Conservation (phyloP, 495 filamentous ascomycete genomes). For the Cercophora sp. region DNA sequence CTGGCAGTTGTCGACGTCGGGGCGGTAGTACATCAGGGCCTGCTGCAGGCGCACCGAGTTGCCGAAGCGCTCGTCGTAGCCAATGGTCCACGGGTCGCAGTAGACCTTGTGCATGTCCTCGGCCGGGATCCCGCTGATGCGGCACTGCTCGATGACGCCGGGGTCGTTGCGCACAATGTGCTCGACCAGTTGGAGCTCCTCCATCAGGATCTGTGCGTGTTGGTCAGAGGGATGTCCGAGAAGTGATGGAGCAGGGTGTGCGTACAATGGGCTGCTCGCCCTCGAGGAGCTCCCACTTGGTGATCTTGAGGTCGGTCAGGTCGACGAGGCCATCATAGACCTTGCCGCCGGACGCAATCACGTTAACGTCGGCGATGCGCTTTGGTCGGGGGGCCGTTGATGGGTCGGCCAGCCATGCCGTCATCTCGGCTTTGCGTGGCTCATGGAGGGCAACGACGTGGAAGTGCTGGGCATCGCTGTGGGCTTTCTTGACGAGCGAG, state of each 20-base stretch:
- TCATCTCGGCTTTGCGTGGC: constrained; percentile 84
- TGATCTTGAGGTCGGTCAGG: constrained; percentile 63
- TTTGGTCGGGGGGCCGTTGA: constrained; percentile 58
- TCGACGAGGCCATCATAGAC: constrained; percentile 86
- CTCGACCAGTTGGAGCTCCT: constrained; percentile 88
- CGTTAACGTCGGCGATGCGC: constrained; percentile 79
- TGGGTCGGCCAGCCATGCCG: constrained; percentile 69
- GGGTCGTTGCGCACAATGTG: constrained; percentile 72
- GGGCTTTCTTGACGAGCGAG: constrained; percentile 61
- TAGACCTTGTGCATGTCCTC: constrained; percentile 92
- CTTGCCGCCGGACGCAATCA: constrained; percentile 73
- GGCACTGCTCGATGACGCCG: constrained; percentile 90
- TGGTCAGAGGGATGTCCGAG: constrained; percentile 1
- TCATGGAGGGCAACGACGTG: constrained; percentile 88
- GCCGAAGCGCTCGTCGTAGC: constrained; percentile 88
- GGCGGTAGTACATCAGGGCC: constrained; percentile 93
- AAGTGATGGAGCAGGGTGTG: background rate
- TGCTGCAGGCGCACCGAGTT: constrained; percentile 79
- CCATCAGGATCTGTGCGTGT: constrained; percentile 75
- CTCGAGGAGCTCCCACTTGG: constrained; percentile 70
- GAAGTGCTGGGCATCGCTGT: constrained; percentile 68
- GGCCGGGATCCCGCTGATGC: constrained; percentile 75
- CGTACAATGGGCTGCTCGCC: constrained; percentile 79
- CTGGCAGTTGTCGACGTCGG: constrained; percentile 79
- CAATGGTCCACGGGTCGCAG: constrained; percentile 90